Conservation (phyloP, 805 yeast genomes). For the Candida caryicola region DNA sequence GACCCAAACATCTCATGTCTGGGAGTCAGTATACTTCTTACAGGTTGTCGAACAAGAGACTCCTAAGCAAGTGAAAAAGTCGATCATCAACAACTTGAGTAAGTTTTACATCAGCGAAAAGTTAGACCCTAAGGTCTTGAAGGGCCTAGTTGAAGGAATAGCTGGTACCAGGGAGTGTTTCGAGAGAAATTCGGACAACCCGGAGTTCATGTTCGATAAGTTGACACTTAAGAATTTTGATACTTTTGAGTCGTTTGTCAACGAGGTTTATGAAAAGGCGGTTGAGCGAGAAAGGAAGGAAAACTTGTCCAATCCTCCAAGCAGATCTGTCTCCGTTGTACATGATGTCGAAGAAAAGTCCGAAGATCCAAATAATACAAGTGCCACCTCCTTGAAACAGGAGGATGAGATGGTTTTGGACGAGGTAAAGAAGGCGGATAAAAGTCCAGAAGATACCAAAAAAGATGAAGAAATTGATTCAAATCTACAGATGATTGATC, state of each 20-base stretch:
- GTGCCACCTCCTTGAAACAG: constrained; percentile 8
- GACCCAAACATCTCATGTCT: constrained; percentile 51
- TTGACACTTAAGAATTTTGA: constrained; percentile 30
- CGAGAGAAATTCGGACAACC: constrained; percentile 18
- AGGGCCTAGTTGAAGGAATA: constrained; percentile 33
- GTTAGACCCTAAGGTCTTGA: constrained; percentile 27
- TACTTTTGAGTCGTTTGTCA: constrained; percentile 26
- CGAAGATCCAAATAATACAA: neutral
- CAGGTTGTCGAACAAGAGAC: constrained; percentile 49
- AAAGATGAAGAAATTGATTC: constrained; percentile 11
- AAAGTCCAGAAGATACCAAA: constrained; percentile 11
- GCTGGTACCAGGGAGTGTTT: constrained; percentile 31
- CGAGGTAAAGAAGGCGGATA: neutral
- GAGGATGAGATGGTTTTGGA: constrained; percentile 5
- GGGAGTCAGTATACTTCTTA: constrained; percentile 54
- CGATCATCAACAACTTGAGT: constrained; percentile 49
- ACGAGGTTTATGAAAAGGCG: constrained; percentile 23
- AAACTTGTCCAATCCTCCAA: constrained; percentile 4
- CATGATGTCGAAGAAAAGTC: constrained; percentile 2
- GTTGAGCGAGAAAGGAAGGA: constrained; percentile 16
- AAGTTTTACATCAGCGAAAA: constrained; percentile 39
- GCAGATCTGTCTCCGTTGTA: constrained; percentile 10
- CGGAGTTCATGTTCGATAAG: constrained; percentile 33
- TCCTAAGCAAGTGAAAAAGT: constrained; percentile 50
- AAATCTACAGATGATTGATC: constrained; percentile 30